phyloP scores from a whole-genome alignment of 2,329 filamentous ascomycete genomes.

The Fusarium burgessii region DNA sequence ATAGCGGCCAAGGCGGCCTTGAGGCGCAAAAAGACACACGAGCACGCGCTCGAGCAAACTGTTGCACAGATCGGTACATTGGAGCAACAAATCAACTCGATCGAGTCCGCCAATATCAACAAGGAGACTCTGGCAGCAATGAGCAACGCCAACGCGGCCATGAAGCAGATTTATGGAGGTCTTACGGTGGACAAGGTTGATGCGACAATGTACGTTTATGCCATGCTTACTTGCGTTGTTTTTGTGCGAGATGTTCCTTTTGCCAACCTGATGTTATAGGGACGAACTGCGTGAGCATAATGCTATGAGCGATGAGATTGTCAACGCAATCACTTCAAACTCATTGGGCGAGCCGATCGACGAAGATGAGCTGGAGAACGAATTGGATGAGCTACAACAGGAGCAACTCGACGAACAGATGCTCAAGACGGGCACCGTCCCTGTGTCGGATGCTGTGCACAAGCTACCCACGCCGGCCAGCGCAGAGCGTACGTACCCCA shows the following conservation, averaged over 20 bases:
- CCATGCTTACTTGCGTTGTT: background rate
- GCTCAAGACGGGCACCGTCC: slow-evolving; percentile 87
- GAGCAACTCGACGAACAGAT: slow-evolving; percentile 94
- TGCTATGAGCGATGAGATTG: slow-evolving; percentile 92
- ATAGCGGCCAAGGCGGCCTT: slow-evolving; percentile 90
- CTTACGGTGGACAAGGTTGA: slow-evolving; percentile 96
- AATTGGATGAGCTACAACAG: slow-evolving; percentile 89
- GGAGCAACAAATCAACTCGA: slow-evolving; percentile 95
- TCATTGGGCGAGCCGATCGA: slow-evolving; percentile 78
- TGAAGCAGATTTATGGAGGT: slow-evolving; percentile 92
- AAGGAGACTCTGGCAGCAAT: slow-evolving; percentile 94
- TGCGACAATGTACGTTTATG: slow-evolving; percentile 82
- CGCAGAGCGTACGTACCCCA: slow-evolving; percentile 75
- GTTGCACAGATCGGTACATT: slow-evolving; percentile 89
- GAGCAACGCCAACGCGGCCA: slow-evolving; percentile 89
- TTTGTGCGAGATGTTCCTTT: background rate
- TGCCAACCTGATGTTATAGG: slow-evolving; percentile 65
- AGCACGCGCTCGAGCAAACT: slow-evolving; percentile 92
- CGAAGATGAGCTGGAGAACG: slow-evolving; percentile 86
- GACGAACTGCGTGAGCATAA: slow-evolving; percentile 93
- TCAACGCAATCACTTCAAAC: slow-evolving; percentile 81
- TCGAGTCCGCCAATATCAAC: slow-evolving; percentile 99
- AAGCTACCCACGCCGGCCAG: slow-evolving; percentile 80
- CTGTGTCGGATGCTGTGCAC: slow-evolving; percentile 81
- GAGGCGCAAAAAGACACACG: slow-evolving; percentile 92